Evolutionary conservation across 1,139 yeast genomes (phyloP).

Genomic region (Sporopachydermia cereana): DNA sequence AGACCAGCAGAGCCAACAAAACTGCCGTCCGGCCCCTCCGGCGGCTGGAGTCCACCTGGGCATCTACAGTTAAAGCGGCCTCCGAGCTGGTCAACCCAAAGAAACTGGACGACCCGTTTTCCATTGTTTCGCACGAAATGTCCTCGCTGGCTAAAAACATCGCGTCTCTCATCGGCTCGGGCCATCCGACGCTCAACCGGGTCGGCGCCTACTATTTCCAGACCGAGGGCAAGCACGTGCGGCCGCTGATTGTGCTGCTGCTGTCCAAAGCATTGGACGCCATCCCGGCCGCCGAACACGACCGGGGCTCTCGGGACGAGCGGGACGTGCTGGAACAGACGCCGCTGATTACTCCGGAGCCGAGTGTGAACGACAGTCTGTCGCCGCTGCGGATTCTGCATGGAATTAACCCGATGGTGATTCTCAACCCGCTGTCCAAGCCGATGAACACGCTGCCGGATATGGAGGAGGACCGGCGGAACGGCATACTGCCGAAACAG

Average conservation of each 20-base stretch:
- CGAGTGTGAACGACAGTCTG: slow-evolving; percentile 29
- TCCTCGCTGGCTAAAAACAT: slow-evolving; percentile 78
- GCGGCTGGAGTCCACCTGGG: slow-evolving; percentile 28
- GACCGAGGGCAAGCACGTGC: slow-evolving; percentile 89
- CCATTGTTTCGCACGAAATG: slow-evolving; percentile 93
- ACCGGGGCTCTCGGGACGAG: slow-evolving; percentile 31
- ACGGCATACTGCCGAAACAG: slow-evolving; percentile 87
- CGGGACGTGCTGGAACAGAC: slow-evolving; percentile 23
- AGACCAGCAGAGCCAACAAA: too few relatives aligned
- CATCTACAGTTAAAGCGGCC: slow-evolving; percentile 65
- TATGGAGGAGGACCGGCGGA: slow-evolving; percentile 27
- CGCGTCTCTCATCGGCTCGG: slow-evolving; percentile 77
- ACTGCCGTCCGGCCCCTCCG: neutral
- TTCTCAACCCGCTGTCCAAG: slow-evolving; percentile 71
- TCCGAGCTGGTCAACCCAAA: slow-evolving; percentile 72
- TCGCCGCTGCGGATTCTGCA: slow-evolving; percentile 77
- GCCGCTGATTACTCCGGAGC: slow-evolving; percentile 13
- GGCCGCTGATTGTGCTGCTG: slow-evolving; percentile 80
- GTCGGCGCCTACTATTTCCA: slow-evolving; percentile 91
- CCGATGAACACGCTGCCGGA: slow-evolving; percentile 64
- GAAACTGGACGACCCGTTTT: slow-evolving; percentile 62
- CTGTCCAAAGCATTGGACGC: slow-evolving; percentile 71
- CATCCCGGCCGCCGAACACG: slow-evolving; percentile 62
- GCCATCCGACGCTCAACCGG: slow-evolving; percentile 84
- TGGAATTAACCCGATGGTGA: slow-evolving; percentile 75